phyloP scores from a whole-genome alignment of 2,329 filamentous ascomycete species.

The Chrysoporthe deuterocubensis region DNA sequence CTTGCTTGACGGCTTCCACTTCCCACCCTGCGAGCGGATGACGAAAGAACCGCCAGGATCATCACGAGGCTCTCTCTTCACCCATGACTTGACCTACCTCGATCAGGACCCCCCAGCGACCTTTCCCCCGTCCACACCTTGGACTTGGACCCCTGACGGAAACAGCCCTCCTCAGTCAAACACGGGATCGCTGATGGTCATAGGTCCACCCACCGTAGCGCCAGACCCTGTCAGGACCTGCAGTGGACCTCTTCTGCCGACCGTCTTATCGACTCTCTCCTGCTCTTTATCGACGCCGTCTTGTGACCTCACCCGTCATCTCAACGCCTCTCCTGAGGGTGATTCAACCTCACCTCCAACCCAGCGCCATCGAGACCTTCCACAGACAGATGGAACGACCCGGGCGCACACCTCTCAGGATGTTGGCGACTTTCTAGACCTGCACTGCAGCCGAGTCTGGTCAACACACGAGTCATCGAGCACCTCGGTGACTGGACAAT shows the following conservation, averaged over 20 bases:
- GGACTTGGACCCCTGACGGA: constrained; percentile 18
- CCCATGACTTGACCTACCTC: constrained; percentile 27
- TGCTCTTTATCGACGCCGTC: constrained; percentile 5
- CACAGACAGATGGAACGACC: constrained; percentile 12
- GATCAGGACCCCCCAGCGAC: not conserved
- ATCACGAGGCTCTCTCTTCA: constrained; percentile 22
- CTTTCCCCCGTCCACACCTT: not conserved
- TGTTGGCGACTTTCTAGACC: constrained; percentile 23
- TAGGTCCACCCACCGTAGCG: constrained; percentile 21
- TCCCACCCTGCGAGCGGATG: constrained; percentile 21
- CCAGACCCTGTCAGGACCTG: constrained; percentile 8
- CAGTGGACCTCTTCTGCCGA: constrained; percentile 12
- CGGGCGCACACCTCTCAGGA: constrained; percentile 13
- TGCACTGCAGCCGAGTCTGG: constrained; percentile 17
- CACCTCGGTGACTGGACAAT: constrained; percentile 18
- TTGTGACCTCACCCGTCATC: constrained; percentile 23
- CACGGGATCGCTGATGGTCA: constrained; percentile 23
- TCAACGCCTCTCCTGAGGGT: constrained; percentile 14
- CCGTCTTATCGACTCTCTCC: constrained; percentile 19
- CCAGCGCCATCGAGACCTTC: not conserved
- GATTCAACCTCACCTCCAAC: constrained; percentile 12
- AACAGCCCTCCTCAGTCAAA: constrained; percentile 5
- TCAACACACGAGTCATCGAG: constrained; percentile 18
- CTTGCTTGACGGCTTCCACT: constrained; percentile 2
- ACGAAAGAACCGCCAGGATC: constrained; percentile 29